Conservation (phyloP, 176 grass and related monocot species). For the Phragmites australis region DNA sequence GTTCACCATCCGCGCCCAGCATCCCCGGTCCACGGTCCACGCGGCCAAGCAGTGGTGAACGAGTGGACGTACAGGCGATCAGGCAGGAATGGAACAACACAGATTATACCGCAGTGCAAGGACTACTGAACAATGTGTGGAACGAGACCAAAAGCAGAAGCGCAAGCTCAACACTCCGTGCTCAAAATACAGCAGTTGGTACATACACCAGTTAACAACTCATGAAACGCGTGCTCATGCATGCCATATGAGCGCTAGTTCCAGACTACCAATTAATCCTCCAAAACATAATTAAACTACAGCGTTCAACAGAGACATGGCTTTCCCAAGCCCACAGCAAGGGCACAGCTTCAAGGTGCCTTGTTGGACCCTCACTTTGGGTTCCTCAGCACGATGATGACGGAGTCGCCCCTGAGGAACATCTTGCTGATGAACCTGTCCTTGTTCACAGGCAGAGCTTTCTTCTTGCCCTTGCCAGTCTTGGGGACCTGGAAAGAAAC, state of each 20-base stretch:
- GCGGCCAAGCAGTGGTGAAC: neutral
- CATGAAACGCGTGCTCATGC: neutral
- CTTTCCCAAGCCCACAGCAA: neutral
- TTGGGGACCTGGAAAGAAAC: constrained; percentile 58
- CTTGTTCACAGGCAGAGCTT: constrained; percentile 75
- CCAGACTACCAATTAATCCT: constrained; percentile 1
- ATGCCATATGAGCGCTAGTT: neutral
- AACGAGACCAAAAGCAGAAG: neutral
- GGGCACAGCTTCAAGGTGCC: neutral
- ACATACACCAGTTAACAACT: neutral
- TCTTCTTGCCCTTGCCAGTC: constrained; percentile 85
- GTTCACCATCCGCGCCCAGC: too few relatives aligned
- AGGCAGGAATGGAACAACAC: constrained; percentile 20
- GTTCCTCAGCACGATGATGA: constrained; percentile 79
- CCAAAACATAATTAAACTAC: constrained; percentile 13
- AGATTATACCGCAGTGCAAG: neutral
- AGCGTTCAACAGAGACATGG: neutral
- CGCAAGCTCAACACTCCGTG: neutral
- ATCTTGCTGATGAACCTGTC: constrained; percentile 88
- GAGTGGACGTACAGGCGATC: neutral
- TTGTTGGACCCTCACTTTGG: constrained; percentile 42
- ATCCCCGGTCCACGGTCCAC: too few relatives aligned
- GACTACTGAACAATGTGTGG: neutral
- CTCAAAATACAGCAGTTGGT: neutral
- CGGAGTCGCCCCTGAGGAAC: constrained; percentile 75